Conservation (phyloP, 768 basidiomycete genomes). For the Hericium rajendrae region DNA sequence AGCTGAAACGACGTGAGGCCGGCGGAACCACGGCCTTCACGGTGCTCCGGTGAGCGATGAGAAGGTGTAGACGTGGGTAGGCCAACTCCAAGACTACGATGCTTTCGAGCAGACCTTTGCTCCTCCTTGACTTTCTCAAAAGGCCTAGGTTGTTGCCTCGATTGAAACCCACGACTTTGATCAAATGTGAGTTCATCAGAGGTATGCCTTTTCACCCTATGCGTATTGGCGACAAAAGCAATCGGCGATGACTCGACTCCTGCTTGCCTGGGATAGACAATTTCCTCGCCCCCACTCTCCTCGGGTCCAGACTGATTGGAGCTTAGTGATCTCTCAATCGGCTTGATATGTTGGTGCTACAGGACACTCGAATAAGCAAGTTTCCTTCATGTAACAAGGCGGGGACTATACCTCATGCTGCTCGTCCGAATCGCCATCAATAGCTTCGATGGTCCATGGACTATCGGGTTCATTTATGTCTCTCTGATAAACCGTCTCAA, state of each 20-base stretch:
- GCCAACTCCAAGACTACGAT: conserved; percentile 14
- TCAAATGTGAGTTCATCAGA: conserved; percentile 25
- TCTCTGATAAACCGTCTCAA: conserved; percentile 18
- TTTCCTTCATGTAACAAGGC: conserved; percentile 1
- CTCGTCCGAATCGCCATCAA: conserved; percentile 72
- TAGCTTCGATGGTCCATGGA: conserved; percentile 83
- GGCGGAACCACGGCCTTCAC: conserved; percentile 23
- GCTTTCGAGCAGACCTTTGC: conserved; percentile 7
- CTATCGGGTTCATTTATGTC: conserved; percentile 60
- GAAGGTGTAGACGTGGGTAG: conserved; percentile 22
- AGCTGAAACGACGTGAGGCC: conserved; percentile 1
- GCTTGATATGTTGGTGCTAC: conserved; percentile 36
- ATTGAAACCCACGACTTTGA: conserved; percentile 14
- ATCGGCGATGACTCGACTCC: conserved; percentile 13
- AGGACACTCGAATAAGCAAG: conserved; percentile 3
- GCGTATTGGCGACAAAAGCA: conserved; percentile 11
- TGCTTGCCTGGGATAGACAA: conserved; percentile 69
- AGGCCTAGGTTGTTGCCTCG: conserved; percentile 8
- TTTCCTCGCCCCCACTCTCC: conserved; percentile 87
- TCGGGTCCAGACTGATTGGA: conserved; percentile 59
- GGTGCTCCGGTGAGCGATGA: conserved; percentile 39
- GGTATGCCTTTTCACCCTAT: conserved; percentile 20
- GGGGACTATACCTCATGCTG: conserved; percentile 47
- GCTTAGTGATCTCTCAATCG: conserved; percentile 42
- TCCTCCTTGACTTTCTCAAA: conserved; percentile 32